Evolutionary conservation across 2,329 filamentous ascomycete genomes (phyloP), one percentile per base, ranked within the genome.

Genomic region (Exserohilum rostratum): DNA sequence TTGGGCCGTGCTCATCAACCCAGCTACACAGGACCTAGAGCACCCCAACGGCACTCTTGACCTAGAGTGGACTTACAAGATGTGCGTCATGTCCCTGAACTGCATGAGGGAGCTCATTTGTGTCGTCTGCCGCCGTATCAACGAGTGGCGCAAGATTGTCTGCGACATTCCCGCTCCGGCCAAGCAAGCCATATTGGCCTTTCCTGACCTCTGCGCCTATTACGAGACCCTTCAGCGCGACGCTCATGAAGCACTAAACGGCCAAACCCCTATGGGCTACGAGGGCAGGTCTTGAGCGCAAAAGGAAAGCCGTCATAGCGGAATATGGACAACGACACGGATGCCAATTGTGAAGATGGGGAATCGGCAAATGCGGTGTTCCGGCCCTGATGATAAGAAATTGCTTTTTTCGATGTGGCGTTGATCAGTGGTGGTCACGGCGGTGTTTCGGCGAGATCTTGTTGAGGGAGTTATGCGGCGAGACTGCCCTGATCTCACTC

Each of bases 1-100:
- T 4, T 70, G 67, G 67, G 40, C 66, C 5, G 46, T 64, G 3
- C 55, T 70, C 3, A 64, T 70, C 57, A 69, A 70, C 48, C 58
- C 64, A 1, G 62, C 64, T 52, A 68, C 67, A 1, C 67, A 70
- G 49, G 58, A 61, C 10, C 51, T 64, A 2, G 58, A 63, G 53
- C 59, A 62, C 20, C 66, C 65, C 5, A 60, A 62, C 11, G 67
- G 67, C 35, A 46, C 52, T n/a, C 18, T 63, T 12, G 66, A 70
- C 37, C 34, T 46, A 5, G 48, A 43, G 2, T 68, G 58, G 57
- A 49, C 58, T 22, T 46, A 53, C 13, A 57, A 57, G 15, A 56
- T 63, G 33, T 65, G 61, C 30, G 40, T 40, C n/a, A 48, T 53
- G 31, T 55, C 60, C 2, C 42, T 70, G 15, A 55, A 62, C n/a